These are phyloP conservation scores for Grosmannia serpens DNA, from an alignment of 2,329 filamentous ascomycete species.

Conservation along the genomic window DNA sequence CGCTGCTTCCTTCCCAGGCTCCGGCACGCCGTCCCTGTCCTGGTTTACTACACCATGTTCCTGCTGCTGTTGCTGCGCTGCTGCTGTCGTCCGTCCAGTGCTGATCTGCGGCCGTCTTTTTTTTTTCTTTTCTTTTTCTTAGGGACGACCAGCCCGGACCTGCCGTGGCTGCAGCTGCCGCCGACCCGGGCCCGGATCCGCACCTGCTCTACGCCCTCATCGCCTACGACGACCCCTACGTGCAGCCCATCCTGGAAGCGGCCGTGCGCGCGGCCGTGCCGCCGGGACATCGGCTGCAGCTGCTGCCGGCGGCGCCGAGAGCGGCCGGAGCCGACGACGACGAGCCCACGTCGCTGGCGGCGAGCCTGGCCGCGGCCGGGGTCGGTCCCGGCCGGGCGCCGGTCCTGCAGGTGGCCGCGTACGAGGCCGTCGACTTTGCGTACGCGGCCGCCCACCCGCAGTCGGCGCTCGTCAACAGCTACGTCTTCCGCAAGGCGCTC, in stretches of 20 bases:
- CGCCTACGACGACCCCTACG: conserved; percentile 78
- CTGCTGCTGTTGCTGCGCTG: not conserved
- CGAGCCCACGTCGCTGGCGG: conserved; percentile 23
- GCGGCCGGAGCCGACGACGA: conserved; percentile 9
- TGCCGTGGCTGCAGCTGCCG: not conserved
- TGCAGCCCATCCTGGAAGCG: conserved; percentile 70
- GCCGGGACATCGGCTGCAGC: conserved; percentile 33
- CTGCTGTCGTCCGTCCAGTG: not conserved
- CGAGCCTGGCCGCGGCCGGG: conserved; percentile 21
- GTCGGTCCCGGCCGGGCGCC: not conserved
- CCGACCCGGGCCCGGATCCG: not conserved
- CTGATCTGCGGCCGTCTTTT: not conserved
- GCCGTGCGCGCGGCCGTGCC: conserved; percentile 58
- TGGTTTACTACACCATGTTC: too few species aligned
- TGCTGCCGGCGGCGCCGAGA: conserved; percentile 16
- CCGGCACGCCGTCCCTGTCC: not conserved
- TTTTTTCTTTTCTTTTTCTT: not conserved
- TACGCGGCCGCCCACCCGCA: conserved; percentile 50
- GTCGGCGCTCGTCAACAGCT: conserved; percentile 69
- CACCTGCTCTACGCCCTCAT: conserved; percentile 55
- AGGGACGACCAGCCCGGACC: not conserved
- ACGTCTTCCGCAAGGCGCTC: conserved; percentile 89
- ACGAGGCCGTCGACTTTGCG: conserved; percentile 81
- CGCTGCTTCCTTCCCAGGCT: not conserved
- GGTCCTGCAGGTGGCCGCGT: conserved; percentile 70